Evolutionary conservation across 2,329 filamentous ascomycete species (phyloP).

Genomic region (Dryadomyces quercivorus): DNA sequence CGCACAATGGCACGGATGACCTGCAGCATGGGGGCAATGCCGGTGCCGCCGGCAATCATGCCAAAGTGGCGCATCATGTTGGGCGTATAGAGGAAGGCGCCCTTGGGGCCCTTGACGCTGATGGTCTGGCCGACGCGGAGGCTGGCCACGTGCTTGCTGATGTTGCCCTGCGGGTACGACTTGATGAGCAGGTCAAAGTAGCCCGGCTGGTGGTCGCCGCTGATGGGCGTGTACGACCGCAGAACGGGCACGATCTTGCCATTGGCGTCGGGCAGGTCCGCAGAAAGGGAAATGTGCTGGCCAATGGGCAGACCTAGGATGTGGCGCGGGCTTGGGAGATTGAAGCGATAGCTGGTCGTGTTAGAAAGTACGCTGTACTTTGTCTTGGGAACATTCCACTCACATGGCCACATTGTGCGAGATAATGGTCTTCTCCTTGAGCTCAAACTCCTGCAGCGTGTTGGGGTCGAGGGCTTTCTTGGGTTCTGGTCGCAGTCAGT

Average conservation of each 20-base stretch:
- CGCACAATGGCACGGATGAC: slow-evolving; percentile 83
- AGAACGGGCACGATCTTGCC: slow-evolving; percentile 73
- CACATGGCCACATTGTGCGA: slow-evolving; percentile 98
- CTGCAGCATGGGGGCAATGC: slow-evolving; percentile 98
- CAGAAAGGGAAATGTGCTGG: slow-evolving; percentile 95
- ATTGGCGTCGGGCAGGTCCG: slow-evolving; percentile 53
- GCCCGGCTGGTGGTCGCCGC: slow-evolving; percentile 76
- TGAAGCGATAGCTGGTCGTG: slow-evolving; percentile 69
- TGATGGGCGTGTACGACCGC: slow-evolving; percentile 86
- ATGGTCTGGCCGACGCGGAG: slow-evolving; percentile 77
- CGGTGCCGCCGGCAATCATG: slow-evolving; percentile 96
- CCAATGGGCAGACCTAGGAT: slow-evolving; percentile 95
- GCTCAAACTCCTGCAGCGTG: slow-evolving; percentile 81
- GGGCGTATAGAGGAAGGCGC: slow-evolving; percentile 91
- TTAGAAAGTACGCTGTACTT: background rate
- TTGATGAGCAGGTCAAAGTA: slow-evolving; percentile 97
- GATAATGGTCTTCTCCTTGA: slow-evolving; percentile 88
- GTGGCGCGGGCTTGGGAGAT: slow-evolving; percentile 61
- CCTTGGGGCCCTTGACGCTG: slow-evolving; percentile 88
- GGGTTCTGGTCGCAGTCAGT: no score
- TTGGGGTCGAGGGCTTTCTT: slow-evolving; percentile 67
- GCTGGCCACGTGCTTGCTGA: slow-evolving; percentile 81
- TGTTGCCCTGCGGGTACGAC: slow-evolving; percentile 94
- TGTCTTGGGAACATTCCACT: slow-evolving; percentile 17
- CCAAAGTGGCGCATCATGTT: slow-evolving; percentile 95